These are phyloP conservation scores for Avena sativa DNA, from an alignment of 176 grass and related monocot genomes.

Conservation along the genomic window DNA sequence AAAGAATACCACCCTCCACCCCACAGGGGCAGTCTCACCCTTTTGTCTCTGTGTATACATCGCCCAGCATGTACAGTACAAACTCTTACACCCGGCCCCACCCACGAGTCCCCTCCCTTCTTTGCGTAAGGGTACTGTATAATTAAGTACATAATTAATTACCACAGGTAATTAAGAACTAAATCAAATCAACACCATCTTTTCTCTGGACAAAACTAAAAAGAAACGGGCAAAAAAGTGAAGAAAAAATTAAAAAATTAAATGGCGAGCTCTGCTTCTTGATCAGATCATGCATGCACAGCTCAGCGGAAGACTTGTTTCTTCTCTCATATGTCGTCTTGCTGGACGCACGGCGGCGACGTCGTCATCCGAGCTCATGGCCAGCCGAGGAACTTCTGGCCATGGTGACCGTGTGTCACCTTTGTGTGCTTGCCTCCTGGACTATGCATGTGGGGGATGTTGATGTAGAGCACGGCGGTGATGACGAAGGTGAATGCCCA, in stretches of 20 bases:
- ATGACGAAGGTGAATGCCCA: constrained; percentile 88
- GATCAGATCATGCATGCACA: constrained; percentile 32
- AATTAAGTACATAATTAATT: constrained; percentile 69
- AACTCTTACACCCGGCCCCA: constrained; percentile 33
- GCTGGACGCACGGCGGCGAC: background rate
- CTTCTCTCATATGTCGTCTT: background rate
- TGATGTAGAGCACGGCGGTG: constrained; percentile 86
- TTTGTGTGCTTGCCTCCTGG: constrained; percentile 13
- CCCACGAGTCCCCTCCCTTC: constrained; percentile 5
- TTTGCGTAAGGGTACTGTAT: constrained; percentile 44
- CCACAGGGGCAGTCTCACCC: constrained; percentile 7
- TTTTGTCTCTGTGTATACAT: constrained; percentile 30
- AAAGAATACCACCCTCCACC: constrained; percentile 52
- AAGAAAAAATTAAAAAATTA: constrained; percentile 12
- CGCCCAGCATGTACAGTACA: constrained; percentile 61
- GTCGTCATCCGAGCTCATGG: constrained; percentile 31
- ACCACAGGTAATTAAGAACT: constrained; percentile 70
- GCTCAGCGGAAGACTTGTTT: constrained; percentile 29
- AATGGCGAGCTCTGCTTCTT: constrained; percentile 46
- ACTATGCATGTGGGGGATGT: constrained; percentile 65
- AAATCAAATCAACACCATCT: constrained; percentile 75
- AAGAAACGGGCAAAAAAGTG: constrained; percentile 10
- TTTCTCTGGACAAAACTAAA: constrained; percentile 76
- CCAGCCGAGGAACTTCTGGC: background rate
- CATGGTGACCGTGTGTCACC: constrained; percentile 18